Evolutionary conservation across 495 filamentous ascomycete genomes (phyloP).

Genomic region (Paragyromitra xinjiangensis): DNA sequence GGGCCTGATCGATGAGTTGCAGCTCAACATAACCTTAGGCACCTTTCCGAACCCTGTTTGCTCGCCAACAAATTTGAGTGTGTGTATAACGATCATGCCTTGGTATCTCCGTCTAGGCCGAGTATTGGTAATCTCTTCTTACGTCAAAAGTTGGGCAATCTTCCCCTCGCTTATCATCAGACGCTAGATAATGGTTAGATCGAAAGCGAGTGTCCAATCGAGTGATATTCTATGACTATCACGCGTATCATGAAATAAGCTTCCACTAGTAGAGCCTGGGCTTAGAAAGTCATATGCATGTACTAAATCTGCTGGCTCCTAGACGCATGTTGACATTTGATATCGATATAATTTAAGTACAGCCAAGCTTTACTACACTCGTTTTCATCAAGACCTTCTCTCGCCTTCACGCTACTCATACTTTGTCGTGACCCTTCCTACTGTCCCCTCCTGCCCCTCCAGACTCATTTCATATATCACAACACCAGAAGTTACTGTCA

Average conservation of each 20-base stretch:
- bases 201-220: background rate
- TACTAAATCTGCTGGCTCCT: background rate
- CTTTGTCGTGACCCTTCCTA: conserved; percentile 56
- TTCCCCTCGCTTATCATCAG: no score
- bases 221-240: background rate
- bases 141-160: background rate
- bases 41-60: background rate
- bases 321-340: background rate
- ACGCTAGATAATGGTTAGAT: background rate
- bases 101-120: no score
- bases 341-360: background rate
- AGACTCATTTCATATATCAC: conserved; percentile 57
- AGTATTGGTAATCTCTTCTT: background rate
- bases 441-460: conserved; percentile 50
- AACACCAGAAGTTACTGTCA: conserved; percentile 55
- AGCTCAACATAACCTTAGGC: background rate
- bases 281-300: background rate
- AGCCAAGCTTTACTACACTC: background rate
- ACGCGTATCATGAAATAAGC: background rate
- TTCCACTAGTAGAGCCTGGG: background rate
- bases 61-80: background rate
- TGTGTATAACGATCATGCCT: background rate
- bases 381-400: background rate
- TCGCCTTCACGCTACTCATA: conserved; percentile 45
- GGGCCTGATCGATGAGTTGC: conserved; percentile 12